Percentiles rank a stretch among this genome's conserved stretches.
These are phyloP conservation scores for Trichoderma asperelloides DNA, from an alignment of 495 filamentous ascomycete species.

Conservation along the genomic window DNA sequence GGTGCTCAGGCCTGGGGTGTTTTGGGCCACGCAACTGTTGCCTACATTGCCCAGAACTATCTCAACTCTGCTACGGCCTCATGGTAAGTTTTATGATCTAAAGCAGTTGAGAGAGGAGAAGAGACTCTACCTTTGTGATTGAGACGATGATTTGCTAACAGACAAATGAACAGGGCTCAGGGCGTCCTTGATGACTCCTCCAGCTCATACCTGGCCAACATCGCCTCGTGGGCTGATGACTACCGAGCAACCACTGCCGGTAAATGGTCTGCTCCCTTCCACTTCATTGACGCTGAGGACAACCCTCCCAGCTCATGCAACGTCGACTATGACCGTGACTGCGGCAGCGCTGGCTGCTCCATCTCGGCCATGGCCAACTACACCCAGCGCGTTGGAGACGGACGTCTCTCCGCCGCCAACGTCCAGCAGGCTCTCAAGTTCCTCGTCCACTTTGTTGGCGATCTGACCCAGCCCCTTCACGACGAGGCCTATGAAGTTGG, in stretches of 20 bases:
- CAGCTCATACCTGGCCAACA: constrained; percentile 45
- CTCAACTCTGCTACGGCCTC: constrained; percentile 24
- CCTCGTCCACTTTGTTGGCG: constrained; percentile 43
- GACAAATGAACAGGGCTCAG: constrained; percentile 18
- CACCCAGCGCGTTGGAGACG: constrained; percentile 20
- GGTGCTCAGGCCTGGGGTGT: constrained; percentile 40
- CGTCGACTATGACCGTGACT: constrained; percentile 49
- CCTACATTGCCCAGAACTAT: constrained; percentile 46
- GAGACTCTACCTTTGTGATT: too few species aligned
- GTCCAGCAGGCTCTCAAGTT: constrained; percentile 15
- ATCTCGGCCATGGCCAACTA: constrained; percentile 57
- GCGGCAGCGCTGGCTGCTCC: constrained; percentile 47
- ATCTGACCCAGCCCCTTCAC: constrained; percentile 57
- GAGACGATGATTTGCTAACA: too few species aligned
- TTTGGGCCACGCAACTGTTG: constrained; percentile 52
- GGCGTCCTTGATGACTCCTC: constrained; percentile 39
- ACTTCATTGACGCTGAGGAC: constrained; percentile 60
- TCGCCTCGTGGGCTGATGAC: constrained; percentile 55
- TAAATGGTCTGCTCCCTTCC: constrained; percentile 42
- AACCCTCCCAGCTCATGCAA: constrained; percentile 49
- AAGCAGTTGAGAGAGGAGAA: too few species aligned
- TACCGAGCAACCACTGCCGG: constrained; percentile 48
- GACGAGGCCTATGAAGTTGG: constrained; percentile 48
- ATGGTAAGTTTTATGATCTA: neutral
- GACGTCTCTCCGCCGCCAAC: constrained; percentile 7